phyloP scores from a whole-genome alignment of 78 protist species.

The Creolimax fragrantissima region DNA sequence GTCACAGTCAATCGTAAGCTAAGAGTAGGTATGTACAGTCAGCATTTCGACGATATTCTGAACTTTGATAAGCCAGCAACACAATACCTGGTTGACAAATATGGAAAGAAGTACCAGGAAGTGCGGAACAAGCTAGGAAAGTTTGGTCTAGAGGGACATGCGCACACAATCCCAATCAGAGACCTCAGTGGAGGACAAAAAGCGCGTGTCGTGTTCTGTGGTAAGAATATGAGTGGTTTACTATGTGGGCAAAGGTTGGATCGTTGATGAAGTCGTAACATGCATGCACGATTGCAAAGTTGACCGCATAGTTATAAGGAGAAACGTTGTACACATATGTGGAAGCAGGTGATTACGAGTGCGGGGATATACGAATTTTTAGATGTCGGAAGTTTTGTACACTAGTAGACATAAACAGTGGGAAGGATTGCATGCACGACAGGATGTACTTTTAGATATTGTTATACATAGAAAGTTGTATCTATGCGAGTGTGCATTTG shows the following conservation, averaged over 20 bases:
- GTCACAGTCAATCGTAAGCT: constrained; percentile 52
- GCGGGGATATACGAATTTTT: too few relatives aligned
- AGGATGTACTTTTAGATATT: too few relatives aligned
- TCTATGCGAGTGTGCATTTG: neutral
- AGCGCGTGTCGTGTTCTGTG: constrained; percentile 84
- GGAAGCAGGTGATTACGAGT: too few relatives aligned
- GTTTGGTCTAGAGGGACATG: constrained; percentile 10
- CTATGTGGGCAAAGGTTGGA: too few relatives aligned
- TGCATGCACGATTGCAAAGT: too few relatives aligned
- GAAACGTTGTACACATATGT: too few relatives aligned
- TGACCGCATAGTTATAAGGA: too few relatives aligned
- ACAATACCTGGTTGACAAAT: constrained; percentile 53
- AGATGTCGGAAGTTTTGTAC: too few relatives aligned
- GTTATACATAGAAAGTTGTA: too few relatives aligned
- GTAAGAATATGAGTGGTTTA: neutral
- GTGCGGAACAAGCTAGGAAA: constrained; percentile 18
- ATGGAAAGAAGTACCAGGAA: constrained; percentile 36
- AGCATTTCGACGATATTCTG: constrained; percentile 85
- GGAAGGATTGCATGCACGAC: too few relatives aligned
- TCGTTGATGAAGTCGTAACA: too few relatives aligned
- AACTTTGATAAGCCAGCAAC: constrained; percentile 55
- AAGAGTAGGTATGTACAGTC: constrained; percentile 65
- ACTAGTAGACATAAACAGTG: too few relatives aligned
- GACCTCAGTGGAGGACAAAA: constrained; percentile 80
- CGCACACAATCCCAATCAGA: constrained; percentile 4